These are phyloP conservation scores for Fusarium newnesense DNA, from an alignment of 2,329 filamentous ascomycete genomes.

Conservation along the genomic window DNA sequence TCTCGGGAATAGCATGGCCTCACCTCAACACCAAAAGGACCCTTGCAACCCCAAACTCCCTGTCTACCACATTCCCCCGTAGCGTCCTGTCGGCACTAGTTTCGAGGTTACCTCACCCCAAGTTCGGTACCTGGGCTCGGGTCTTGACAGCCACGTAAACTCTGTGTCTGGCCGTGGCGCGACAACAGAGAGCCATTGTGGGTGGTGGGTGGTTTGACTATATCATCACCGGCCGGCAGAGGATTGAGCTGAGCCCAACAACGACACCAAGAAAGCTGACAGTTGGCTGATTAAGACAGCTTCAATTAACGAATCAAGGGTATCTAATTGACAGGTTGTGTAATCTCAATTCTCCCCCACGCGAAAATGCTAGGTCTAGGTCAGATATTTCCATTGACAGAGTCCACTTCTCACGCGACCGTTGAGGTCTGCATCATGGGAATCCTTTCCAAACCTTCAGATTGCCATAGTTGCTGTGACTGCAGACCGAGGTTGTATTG, in stretches of 20 bases:
- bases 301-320: slow-evolving; percentile 27
- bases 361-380: slow-evolving; percentile 6
- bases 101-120: neutral
- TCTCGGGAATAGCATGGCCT: slow-evolving; percentile 18
- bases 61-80: slow-evolving; percentile 42
- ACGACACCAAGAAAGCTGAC: neutral
- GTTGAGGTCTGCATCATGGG: neutral
- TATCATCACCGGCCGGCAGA: slow-evolving; percentile 21
- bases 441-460: neutral
- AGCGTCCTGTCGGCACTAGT: slow-evolving; percentile 22
- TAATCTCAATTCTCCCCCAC: neutral
- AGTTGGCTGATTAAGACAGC: neutral
- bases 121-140: slow-evolving; percentile 33
- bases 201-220: neutral
- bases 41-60: slow-evolving; percentile 36
- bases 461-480: neutral
- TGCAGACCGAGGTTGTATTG: neutral
- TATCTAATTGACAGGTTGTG: slow-evolving; percentile 24
- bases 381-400: neutral
- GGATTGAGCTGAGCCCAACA: neutral
- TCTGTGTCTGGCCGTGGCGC: neutral
- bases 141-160: slow-evolving; percentile 1
- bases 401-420: slow-evolving; percentile 19
- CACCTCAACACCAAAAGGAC: neutral
- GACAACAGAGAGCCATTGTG: neutral